These are phyloP conservation scores for Suhomyces yuchorum DNA, from an alignment of 1,139 yeast genomes.

Conservation along the genomic window DNA sequence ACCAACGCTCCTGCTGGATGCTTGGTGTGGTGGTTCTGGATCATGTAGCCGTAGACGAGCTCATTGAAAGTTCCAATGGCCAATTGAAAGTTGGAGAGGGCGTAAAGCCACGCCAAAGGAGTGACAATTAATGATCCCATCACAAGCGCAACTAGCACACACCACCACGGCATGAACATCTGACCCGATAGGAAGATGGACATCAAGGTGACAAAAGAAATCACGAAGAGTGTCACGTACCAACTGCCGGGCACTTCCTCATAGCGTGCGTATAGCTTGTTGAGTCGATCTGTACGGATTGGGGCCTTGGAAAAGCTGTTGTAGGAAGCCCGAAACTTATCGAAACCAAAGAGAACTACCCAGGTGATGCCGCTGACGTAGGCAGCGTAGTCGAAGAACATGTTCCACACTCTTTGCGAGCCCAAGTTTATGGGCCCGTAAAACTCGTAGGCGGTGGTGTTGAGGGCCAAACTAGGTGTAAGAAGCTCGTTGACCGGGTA, in stretches of 20 bases:
- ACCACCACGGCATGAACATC: constrained; percentile 54
- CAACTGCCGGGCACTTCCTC: constrained; percentile 45
- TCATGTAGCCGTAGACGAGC: constrained; percentile 48
- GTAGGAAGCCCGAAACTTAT: constrained; percentile 22
- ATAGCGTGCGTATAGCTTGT: constrained; percentile 39
- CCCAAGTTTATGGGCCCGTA: constrained; percentile 32
- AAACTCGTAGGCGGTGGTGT: constrained; percentile 20
- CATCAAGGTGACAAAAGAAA: constrained; percentile 38
- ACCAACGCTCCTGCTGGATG: constrained; percentile 54
- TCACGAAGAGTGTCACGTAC: constrained; percentile 37
- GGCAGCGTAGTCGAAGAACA: constrained; percentile 55
- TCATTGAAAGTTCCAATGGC: constrained; percentile 57
- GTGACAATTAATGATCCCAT: constrained; percentile 49
- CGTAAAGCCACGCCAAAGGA: constrained; percentile 54
- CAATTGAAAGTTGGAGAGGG: constrained; percentile 52
- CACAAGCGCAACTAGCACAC: constrained; percentile 43
- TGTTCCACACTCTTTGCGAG: constrained; percentile 52
- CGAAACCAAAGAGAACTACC: constrained; percentile 45
- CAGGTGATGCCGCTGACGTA: constrained; percentile 50
- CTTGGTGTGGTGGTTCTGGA: constrained; percentile 29
- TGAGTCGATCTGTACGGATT: constrained; percentile 39
- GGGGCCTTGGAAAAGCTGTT: constrained; percentile 14
- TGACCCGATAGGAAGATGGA: constrained; percentile 37
- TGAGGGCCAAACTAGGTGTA: constrained; percentile 18
- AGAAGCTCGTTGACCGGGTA: constrained; percentile 22